phyloP scores from a whole-genome alignment of 805 yeast species.

The Myxozyma kluyveri region DNA sequence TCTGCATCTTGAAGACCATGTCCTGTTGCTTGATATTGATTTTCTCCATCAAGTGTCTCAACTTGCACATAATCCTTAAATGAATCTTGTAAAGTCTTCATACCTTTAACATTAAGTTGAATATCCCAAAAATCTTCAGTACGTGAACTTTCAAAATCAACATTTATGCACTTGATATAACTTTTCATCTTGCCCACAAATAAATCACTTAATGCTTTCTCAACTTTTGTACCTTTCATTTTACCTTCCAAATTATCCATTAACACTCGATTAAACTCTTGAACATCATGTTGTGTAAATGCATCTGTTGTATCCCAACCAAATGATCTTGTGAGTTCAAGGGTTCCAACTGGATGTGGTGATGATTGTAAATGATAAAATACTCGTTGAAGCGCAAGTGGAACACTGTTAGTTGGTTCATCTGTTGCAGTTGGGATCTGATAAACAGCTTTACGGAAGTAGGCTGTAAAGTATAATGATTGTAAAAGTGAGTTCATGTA shows the following conservation, averaged over 20 bases:
- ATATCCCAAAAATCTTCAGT: conserved; percentile 98
- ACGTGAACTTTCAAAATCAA: conserved; percentile 87
- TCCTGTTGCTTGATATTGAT: conserved; percentile 89
- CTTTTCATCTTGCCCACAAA: conserved; percentile 98
- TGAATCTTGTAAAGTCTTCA: conserved; percentile 67
- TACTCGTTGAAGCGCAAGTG: conserved; percentile 81
- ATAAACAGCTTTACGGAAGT: conserved; percentile 80
- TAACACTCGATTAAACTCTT: conserved; percentile 87
- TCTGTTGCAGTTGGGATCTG: conserved; percentile 78
- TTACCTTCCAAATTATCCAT: conserved; percentile 91
- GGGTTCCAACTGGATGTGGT: conserved; percentile 72
- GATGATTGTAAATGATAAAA: conserved; percentile 79
- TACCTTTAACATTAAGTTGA: conserved; percentile 86
- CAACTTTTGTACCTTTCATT: conserved; percentile 85
- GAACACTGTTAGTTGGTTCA: conserved; percentile 57
- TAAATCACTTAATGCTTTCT: conserved; percentile 68
- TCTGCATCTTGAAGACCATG: conserved; percentile 92
- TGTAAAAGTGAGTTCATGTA: conserved; percentile 89
- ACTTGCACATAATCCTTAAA: conserved; percentile 84
- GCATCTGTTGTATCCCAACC: conserved; percentile 98
- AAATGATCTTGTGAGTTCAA: conserved; percentile 83
- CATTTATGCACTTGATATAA: conserved; percentile 86
- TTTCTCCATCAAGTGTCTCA: conserved; percentile 90
- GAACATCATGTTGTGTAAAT: conserved; percentile 97
- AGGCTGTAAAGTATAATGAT: conserved; percentile 80